A percentile compares a stretch with the other conserved stretches of the same genome.
These are phyloP conservation scores for Fusarium mexicanum DNA, from an alignment of 2,329 filamentous ascomycete species.

Conservation along the genomic window DNA sequence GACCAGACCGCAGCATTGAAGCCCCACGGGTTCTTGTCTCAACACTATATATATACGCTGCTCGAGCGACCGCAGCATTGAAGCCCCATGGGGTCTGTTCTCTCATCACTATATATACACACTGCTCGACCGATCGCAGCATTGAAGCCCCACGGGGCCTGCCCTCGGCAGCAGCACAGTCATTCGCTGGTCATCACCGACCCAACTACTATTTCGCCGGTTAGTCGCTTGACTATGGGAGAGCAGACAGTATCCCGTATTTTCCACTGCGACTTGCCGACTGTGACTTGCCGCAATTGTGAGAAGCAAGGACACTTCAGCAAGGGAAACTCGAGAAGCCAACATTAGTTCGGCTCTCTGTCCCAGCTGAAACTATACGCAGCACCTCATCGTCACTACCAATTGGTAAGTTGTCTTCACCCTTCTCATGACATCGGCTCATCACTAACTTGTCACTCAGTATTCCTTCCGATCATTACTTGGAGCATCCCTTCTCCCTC, in stretches of 20 bases:
- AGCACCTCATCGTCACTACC: not conserved
- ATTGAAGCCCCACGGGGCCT: not conserved
- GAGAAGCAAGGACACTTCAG: conserved; percentile 69
- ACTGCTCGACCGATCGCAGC: not conserved
- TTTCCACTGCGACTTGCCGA: conserved; percentile 65
- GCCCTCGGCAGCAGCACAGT: not conserved
- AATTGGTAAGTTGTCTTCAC: not conserved
- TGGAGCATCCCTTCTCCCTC: not conserved
- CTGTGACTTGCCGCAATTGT: conserved; percentile 72
- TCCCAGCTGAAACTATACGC: conserved; percentile 61
- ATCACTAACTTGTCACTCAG: not conserved
- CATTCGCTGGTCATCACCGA: not conserved
- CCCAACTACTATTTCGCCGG: not conserved
- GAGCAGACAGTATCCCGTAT: not conserved
- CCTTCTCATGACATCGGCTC: too few relatives aligned
- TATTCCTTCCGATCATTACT: not conserved
- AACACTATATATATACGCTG: not conserved
- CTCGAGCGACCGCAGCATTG: not conserved
- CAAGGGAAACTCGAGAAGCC: conserved; percentile 74
- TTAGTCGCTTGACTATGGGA: not conserved
- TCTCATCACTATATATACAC: not conserved
- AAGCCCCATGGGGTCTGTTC: not conserved
- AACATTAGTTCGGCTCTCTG: conserved; percentile 63
- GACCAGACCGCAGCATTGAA: too few relatives aligned
- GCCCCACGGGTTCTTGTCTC: too few relatives aligned